Evolutionary conservation across 345 rosid genomes (phyloP).

Genomic region (Schrenkiella parvula): DNA sequence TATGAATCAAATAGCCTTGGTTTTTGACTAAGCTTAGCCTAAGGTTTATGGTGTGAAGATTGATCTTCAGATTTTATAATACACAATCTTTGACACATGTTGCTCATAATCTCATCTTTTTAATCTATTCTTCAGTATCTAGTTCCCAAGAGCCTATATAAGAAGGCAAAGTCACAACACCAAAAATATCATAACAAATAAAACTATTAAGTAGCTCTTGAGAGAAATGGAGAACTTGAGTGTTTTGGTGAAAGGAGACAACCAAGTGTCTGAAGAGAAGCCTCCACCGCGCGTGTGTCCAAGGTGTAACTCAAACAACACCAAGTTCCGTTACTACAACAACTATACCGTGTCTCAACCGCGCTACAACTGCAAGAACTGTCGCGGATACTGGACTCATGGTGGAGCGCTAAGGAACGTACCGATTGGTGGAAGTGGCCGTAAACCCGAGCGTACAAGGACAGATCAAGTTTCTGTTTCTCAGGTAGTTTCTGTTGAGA

Average conservation of each 20-base stretch:
- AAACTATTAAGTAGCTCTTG: background rate
- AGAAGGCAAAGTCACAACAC: background rate
- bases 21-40: background rate
- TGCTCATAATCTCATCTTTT: background rate
- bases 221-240: background rate
- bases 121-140: background rate
- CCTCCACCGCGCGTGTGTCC: constrained; percentile 17
- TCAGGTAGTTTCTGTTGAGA: background rate
- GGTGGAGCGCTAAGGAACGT: constrained; percentile 19
- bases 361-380: constrained; percentile 19
- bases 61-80: background rate
- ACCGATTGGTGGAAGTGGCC: constrained; percentile 22
- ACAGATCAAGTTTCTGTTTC: background rate
- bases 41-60: background rate
- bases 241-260: background rate
- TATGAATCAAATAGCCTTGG: background rate
- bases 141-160: background rate
- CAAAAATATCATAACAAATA: background rate
- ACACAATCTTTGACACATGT: constrained; percentile 4
- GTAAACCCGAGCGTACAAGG: background rate
- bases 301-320: constrained; percentile 16
- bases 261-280: background rate
- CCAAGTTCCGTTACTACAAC: constrained; percentile 28
- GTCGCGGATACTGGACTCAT: constrained; percentile 31
- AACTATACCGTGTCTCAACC: constrained; percentile 19